These are phyloP conservation scores for Saccharomyces hybrid DNA, from an alignment of 1,139 yeast genomes.

Conservation along the genomic window DNA sequence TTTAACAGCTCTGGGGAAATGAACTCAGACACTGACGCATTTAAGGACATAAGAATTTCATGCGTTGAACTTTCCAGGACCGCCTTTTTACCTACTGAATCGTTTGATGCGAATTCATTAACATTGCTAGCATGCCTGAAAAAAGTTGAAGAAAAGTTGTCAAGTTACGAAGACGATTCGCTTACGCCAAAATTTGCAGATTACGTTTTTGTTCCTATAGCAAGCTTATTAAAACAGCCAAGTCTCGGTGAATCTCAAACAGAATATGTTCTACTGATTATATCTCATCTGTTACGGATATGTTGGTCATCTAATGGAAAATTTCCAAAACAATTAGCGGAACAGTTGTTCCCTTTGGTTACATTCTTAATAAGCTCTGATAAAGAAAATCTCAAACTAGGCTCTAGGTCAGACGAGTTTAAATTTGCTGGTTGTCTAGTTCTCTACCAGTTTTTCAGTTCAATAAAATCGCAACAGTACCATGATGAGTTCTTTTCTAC, in stretches of 20 bases:
- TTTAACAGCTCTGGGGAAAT: background rate
- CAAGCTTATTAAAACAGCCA: constrained; percentile 42
- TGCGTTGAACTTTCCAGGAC: constrained; percentile 40
- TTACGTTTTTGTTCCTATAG: constrained; percentile 54
- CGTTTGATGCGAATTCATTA: constrained; percentile 30
- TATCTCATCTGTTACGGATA: constrained; percentile 36
- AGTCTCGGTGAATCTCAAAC: constrained; percentile 39
- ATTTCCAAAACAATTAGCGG: constrained; percentile 37
- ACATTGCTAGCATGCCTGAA: constrained; percentile 32
- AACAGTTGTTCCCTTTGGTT: constrained; percentile 44
- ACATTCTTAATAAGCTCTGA: constrained; percentile 37
- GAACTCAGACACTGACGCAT: constrained; percentile 3
- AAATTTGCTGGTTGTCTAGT: constrained; percentile 39
- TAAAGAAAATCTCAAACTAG: constrained; percentile 12
- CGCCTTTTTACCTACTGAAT: constrained; percentile 36
- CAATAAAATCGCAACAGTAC: constrained; percentile 25
- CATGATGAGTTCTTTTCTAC: constrained; percentile 32
- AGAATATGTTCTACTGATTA: constrained; percentile 38
- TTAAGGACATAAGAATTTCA: constrained; percentile 30
- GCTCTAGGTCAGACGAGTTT: constrained; percentile 35
- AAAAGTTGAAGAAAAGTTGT: constrained; percentile 27
- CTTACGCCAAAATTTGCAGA: constrained; percentile 45
- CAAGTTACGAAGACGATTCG: constrained; percentile 9
- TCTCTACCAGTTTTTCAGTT: constrained; percentile 16
- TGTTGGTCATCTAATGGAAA: constrained; percentile 42